Conservation (phyloP, 345 rosid genomes). For the Dipteronia sinensis region DNA sequence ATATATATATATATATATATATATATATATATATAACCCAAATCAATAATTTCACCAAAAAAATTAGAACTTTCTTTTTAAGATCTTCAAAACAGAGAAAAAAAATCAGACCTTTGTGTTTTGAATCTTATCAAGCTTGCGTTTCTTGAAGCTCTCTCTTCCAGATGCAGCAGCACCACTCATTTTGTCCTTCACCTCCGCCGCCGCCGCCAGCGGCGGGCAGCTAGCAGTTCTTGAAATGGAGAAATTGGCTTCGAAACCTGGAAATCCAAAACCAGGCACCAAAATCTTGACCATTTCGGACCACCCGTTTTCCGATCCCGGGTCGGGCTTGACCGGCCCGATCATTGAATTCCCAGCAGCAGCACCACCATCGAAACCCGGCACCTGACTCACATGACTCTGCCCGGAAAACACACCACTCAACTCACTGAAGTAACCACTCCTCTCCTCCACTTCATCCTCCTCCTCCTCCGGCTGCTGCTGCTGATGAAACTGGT, state of each 20-base stretch:
- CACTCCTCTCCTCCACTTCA: constrained; percentile 10
- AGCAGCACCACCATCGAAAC: constrained; percentile 31
- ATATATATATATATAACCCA: too few species aligned
- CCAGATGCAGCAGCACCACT: constrained; percentile 27
- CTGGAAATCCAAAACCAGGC: constrained; percentile 20
- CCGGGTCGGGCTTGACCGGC: constrained; percentile 50
- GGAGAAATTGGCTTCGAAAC: constrained; percentile 34
- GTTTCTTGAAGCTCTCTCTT: constrained; percentile 62
- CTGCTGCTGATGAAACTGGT: constrained; percentile 29
- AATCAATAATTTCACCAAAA: constrained; percentile 16
- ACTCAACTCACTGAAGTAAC: constrained; percentile 38
- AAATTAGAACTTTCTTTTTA: neutral
- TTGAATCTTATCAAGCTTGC: constrained; percentile 51
- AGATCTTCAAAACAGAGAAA: neutral
- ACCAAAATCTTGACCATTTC: constrained; percentile 29
- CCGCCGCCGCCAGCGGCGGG: constrained; percentile 37
- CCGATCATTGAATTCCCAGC: constrained; percentile 29
- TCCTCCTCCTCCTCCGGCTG: constrained; percentile 18
- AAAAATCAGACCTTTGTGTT: constrained; percentile 33
- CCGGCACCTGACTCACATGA: constrained; percentile 23
- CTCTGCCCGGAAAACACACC: constrained; percentile 29
- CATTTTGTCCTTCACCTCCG: constrained; percentile 26
- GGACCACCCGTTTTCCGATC: constrained; percentile 42
- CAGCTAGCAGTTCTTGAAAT: constrained; percentile 50
- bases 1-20: constrained; percentile 2